phyloP scores from a whole-genome alignment of 495 filamentous ascomycete species.

The Xylaria palmicola region DNA sequence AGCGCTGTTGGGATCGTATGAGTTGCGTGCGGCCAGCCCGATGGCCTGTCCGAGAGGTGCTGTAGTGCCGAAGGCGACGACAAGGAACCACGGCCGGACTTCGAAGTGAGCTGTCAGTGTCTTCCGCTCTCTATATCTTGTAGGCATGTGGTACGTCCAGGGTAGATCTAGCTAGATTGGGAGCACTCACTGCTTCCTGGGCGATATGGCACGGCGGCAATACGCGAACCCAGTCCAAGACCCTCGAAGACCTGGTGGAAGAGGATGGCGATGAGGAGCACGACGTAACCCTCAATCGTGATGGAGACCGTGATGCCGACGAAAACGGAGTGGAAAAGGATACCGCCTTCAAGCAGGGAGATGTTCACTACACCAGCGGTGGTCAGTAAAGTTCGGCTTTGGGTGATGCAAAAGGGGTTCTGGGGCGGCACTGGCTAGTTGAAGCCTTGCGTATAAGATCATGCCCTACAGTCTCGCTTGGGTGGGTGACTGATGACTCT shows the following conservation, averaged over 20 bases:
- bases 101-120: background rate
- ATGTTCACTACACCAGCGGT: constrained; percentile 41
- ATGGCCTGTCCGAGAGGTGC: constrained; percentile 61
- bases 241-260: constrained; percentile 75
- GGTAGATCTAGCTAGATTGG: background rate
- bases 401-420: background rate
- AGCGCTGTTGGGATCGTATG: constrained; percentile 64
- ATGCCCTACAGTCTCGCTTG: background rate
- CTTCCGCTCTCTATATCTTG: background rate
- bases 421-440: background rate
- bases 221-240: constrained; percentile 64
- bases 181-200: constrained; percentile 37
- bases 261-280: constrained; percentile 65
- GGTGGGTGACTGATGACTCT: background rate
- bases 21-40: constrained; percentile 53
- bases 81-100: constrained; percentile 61
- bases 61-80: constrained; percentile 60
- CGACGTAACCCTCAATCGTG: constrained; percentile 61
- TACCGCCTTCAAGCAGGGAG: constrained; percentile 55
- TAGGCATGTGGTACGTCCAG: too few relatives aligned
- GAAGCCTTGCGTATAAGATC: background rate
- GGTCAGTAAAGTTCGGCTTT: background rate
- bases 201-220: constrained; percentile 53
- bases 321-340: constrained; percentile 62
- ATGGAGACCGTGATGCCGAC: constrained; percentile 69